phyloP scores from a whole-genome alignment of 2,329 filamentous ascomycete species.

The Ramularia collo-cygni region DNA sequence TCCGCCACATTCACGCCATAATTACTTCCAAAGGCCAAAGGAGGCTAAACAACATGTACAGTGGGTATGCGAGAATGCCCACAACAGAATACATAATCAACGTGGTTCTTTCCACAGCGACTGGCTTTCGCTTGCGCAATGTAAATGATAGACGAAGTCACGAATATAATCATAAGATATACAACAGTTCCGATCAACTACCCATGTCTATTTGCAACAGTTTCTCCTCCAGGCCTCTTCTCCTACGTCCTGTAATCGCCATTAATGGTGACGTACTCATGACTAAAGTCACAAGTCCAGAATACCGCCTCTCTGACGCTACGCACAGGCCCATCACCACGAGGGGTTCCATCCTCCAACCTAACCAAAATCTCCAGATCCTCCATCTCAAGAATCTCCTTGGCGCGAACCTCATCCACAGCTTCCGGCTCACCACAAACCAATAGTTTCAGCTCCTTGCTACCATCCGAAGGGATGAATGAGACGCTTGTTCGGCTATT shows the following conservation, averaged over 20 bases:
- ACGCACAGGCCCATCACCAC: constrained; percentile 30
- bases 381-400: constrained; percentile 69
- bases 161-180: too few species aligned
- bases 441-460: constrained; percentile 65
- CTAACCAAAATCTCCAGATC: constrained; percentile 72
- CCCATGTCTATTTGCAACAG: too few species aligned
- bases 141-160: too few species aligned
- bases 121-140: too few species aligned
- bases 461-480: constrained; percentile 72
- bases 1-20: too few species aligned
- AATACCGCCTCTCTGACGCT: constrained; percentile 54
- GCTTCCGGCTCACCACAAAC: constrained; percentile 73
- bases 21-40: too few species aligned
- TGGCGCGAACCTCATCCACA: constrained; percentile 69
- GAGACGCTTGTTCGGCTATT: constrained; percentile 69
- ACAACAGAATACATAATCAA: too few species aligned
- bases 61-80: too few species aligned
- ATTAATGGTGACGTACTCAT: constrained; percentile 70
- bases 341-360: constrained; percentile 53
- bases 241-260: constrained; percentile 57
- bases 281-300: constrained; percentile 83
- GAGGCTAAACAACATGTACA: too few species aligned
- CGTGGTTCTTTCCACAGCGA: too few species aligned
- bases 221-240: background rate
- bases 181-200: too few species aligned